These are phyloP conservation scores for Huiozyma naganishii DNA, from an alignment of 805 yeast genomes.

Conservation along the genomic window DNA sequence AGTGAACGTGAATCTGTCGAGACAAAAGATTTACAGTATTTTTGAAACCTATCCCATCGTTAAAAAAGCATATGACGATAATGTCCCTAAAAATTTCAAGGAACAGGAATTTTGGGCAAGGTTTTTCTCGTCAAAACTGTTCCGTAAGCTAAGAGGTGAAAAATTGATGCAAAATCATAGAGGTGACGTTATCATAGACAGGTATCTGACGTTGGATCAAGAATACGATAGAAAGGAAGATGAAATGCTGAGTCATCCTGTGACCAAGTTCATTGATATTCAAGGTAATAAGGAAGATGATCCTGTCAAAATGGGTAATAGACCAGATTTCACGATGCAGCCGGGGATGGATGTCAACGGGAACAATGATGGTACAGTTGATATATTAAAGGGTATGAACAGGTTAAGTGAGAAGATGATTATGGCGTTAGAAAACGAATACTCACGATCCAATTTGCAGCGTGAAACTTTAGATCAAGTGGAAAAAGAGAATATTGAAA, in stretches of 20 bases:
- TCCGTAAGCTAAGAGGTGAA: conserved; percentile 83
- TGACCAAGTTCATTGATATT: conserved; percentile 66
- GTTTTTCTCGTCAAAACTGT: conserved; percentile 82
- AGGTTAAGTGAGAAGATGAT: conserved; percentile 76
- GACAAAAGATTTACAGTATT: conserved; percentile 81
- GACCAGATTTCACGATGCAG: conserved; percentile 84
- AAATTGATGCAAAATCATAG: conserved; percentile 62
- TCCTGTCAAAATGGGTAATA: conserved; percentile 62
- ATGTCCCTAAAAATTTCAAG: conserved; percentile 68
- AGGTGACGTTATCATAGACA: conserved; percentile 77
- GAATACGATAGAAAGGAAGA: conserved; percentile 41
- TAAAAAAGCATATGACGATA: conserved; percentile 76
- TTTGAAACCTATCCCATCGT: conserved; percentile 91
- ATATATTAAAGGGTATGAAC: conserved; percentile 80
- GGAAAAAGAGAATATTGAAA: conserved; percentile 34
- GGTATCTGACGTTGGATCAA: conserved; percentile 63
- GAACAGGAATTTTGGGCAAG: conserved; percentile 96
- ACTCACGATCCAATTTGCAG: conserved; percentile 28
- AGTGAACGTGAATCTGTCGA: conserved; percentile 83
- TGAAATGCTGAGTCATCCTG: conserved; percentile 34
- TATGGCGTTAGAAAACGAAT: conserved; percentile 37
- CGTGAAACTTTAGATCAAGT: conserved; percentile 22
- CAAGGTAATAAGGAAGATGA: conserved; percentile 76
- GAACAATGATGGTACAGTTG: conserved; percentile 51
- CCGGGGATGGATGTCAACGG: conserved; percentile 39